Evolutionary conservation across 2,329 filamentous ascomycete species (phyloP).

Genomic region (Nigrograna mackinnonii): DNA sequence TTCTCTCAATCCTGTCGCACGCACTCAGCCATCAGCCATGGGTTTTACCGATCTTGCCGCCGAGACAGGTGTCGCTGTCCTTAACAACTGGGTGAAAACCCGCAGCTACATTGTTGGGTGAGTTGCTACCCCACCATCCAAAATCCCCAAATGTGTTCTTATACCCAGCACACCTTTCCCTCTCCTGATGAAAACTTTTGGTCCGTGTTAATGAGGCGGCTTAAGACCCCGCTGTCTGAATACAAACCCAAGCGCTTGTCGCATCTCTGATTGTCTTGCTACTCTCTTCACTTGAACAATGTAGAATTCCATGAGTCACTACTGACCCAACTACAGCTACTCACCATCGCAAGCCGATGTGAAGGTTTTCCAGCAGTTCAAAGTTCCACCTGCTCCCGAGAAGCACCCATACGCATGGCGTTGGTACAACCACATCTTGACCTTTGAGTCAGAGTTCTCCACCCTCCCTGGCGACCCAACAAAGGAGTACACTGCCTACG

Average conservation of each 20-base stretch:
- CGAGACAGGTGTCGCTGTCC: slow-evolving; percentile 68
- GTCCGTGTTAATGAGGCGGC: slow-evolving; percentile 95
- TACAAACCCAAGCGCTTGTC: slow-evolving; percentile 74
- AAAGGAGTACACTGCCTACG: slow-evolving; percentile 87
- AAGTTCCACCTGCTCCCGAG: slow-evolving; percentile 71
- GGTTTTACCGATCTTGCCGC: slow-evolving; percentile 71
- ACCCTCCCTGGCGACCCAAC: slow-evolving; percentile 88
- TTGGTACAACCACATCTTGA: slow-evolving; percentile 99
- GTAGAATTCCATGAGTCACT: slow-evolving; percentile 17
- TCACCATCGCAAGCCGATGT: slow-evolving; percentile 92
- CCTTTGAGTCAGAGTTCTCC: slow-evolving; percentile 90
- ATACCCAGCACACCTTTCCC: slow-evolving; percentile 18
- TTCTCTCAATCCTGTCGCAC: slow-evolving; percentile 8
- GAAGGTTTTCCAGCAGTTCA: slow-evolving; percentile 89
- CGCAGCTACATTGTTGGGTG: slow-evolving; percentile 85
- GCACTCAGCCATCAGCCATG: slow-evolving; percentile 57
- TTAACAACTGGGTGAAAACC: slow-evolving; percentile 74
- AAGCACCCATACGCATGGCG: slow-evolving; percentile 94
- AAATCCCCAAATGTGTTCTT: slow-evolving; percentile 14
- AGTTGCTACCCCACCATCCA: slow-evolving; percentile 48
- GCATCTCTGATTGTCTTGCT: slow-evolving; percentile 69
- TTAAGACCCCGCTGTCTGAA: slow-evolving; percentile 88
- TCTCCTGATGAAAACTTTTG: slow-evolving; percentile 82
- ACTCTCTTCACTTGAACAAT: slow-evolving; percentile 9
- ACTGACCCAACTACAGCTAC: slow-evolving; percentile 51